These are phyloP conservation scores for Lentinula guzmanii DNA, from an alignment of 768 basidiomycete species.

Conservation along the genomic window DNA sequence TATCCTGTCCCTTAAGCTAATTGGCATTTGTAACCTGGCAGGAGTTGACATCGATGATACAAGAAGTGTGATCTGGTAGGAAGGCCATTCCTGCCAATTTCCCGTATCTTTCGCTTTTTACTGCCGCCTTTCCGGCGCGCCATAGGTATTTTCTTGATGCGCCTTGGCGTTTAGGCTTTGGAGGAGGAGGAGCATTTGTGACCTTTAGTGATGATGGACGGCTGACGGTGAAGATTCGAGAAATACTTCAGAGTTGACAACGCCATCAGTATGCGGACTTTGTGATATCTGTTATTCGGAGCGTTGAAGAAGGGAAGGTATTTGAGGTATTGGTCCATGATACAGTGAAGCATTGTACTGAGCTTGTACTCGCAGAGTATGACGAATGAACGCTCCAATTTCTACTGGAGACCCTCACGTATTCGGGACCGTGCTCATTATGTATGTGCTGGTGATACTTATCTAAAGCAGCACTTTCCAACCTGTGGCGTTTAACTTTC, in stretches of 20 bases:
- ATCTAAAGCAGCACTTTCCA: neutral
- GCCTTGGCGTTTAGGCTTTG: neutral
- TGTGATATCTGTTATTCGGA: neutral
- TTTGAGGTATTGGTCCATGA: neutral
- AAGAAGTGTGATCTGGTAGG: conserved; percentile 1
- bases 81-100: neutral
- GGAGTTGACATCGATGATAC: conserved; percentile 1
- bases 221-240: conserved; percentile 3
- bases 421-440: neutral
- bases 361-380: neutral
- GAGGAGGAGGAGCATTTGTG: neutral
- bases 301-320: neutral
- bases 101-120: neutral
- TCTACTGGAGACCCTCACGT: neutral
- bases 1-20: neutral
- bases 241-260: neutral
- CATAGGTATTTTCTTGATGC: neutral
- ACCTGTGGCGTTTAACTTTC: neutral
- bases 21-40: neutral
- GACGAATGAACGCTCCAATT: neutral
- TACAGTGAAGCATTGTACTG: neutral
- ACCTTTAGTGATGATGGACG: neutral
- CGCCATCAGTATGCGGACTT: neutral
- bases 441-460: neutral
- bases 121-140: neutral